Conservation (phyloP, 108 stramenopile genomes). For the Aurantiochytrium sp. region DNA sequence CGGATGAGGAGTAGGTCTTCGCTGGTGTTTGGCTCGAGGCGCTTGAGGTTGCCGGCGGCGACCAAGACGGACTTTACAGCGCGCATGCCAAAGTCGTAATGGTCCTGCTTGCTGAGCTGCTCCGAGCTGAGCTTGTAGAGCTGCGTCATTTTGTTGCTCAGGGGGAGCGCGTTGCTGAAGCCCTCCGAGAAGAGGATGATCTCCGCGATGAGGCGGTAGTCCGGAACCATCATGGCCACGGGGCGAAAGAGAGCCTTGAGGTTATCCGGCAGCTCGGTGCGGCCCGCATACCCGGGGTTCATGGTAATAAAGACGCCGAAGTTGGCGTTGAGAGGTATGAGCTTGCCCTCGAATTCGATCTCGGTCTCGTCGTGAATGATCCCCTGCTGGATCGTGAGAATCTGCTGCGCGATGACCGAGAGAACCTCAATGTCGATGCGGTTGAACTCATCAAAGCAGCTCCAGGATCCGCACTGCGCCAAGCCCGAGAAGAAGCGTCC, state of each 20-base stretch:
- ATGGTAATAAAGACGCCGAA: constrained; percentile 66
- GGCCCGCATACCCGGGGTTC: constrained; percentile 60
- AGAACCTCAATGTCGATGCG: constrained; percentile 63
- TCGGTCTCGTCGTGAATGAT: constrained; percentile 39
- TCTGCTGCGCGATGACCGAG: constrained; percentile 67
- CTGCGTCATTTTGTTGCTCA: constrained; percentile 67
- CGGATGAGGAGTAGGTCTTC: constrained; percentile 65
- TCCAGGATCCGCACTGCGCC: constrained; percentile 60
- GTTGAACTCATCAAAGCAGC: constrained; percentile 65
- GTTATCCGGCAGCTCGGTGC: constrained; percentile 59
- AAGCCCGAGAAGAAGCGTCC: constrained; percentile 63
- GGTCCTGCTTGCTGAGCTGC: constrained; percentile 65
- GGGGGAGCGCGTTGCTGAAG: constrained; percentile 57
- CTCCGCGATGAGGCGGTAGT: constrained; percentile 61
- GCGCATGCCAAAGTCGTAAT: constrained; percentile 69
- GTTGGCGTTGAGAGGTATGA: constrained; percentile 52
- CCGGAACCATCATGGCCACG: constrained; percentile 65
- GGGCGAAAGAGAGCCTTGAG: constrained; percentile 61
- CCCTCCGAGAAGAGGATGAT: constrained; percentile 60
- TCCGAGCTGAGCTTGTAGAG: constrained; percentile 62
- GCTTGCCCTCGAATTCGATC: constrained; percentile 63
- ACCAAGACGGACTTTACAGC: constrained; percentile 66
- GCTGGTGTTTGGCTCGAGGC: constrained; percentile 61
- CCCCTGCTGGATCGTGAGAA: constrained; percentile 63
- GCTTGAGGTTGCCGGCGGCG: constrained; percentile 65